Base-by-base conservation (phyloP, 257 asterid species). In the Eustoma russellianum region DNA sequence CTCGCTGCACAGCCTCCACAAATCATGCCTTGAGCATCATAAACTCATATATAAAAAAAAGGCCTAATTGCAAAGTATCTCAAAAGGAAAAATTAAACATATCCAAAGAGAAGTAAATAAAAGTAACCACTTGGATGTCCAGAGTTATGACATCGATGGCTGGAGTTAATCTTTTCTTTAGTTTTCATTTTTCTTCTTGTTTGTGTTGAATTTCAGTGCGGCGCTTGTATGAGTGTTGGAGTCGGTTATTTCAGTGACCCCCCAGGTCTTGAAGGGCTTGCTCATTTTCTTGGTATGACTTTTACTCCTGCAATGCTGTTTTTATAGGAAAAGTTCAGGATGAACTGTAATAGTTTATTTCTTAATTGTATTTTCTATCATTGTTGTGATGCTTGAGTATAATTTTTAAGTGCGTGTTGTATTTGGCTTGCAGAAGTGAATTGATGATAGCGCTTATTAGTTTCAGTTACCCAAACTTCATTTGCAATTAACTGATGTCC, bases 241-340 rank as follows among this genome's bases (percentile, higher is more conserved):
- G 83, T 92, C n/a, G 98, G 98, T 72, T 66, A 90, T 43, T 92
- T 85, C 72, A 85, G 97, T 51, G 97, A 92, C 63, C 98, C 98
- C 2, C 77, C 81, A 38, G 97, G 97, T 46, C 93, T 92, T n/a
- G 91, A 85, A 67, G 98, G 98, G 62, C 97, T 92, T 58, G 98
- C 98, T 8, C 98, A 92, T 76, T 92, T 92, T 69, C 94, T 92
- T 9, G 98, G 98, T 92, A 75, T 30, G 61, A 13, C 28, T 19
- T 35, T 13, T 19, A 24, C 2, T 24, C 30, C 30, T 24, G 2
- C 30, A 1, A 24, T 24, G 30, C 1, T 24, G 18, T 17, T 19
- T 35, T 9, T n/a, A 13, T 9, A 10, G n/a, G 35, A 17, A 33
- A 38, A 19, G 30, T 62, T 35, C 7, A 5, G 30, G 30, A 24